phyloP scores from a whole-genome alignment of 257 asterid genomes.

The Fraxinus pennsylvanica region DNA sequence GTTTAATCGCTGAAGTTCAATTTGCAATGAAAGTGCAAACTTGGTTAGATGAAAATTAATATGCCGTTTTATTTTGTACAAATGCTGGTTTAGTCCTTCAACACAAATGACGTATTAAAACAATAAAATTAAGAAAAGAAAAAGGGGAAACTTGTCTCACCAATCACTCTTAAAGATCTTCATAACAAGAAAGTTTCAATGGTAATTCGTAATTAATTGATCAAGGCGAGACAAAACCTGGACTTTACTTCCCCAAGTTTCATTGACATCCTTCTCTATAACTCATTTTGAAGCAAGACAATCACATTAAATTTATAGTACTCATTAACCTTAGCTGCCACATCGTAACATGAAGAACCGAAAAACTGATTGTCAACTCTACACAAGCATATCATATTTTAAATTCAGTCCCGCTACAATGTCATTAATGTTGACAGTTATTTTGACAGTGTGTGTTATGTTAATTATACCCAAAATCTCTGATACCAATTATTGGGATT shows the following conservation, averaged over 20 bases:
- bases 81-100: background rate
- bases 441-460: too few relatives aligned
- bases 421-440: too few relatives aligned
- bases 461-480: too few relatives aligned
- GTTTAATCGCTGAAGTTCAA: background rate
- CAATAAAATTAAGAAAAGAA: background rate
- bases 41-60: background rate
- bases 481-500: too few relatives aligned
- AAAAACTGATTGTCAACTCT: background rate
- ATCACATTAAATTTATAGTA: background rate
- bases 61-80: background rate
- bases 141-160: background rate
- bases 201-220: background rate
- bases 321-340: background rate
- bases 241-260: background rate
- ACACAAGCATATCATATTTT: background rate
- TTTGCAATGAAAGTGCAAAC: background rate
- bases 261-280: background rate
- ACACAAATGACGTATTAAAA: background rate
- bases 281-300: background rate
- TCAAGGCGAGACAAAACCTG: background rate
- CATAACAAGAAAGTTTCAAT: background rate
- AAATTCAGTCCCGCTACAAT: background rate
- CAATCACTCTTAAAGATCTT: background rate
- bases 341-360: background rate